Evolutionary conservation across 1,139 yeast genomes (phyloP).

Genomic region (Fermentozyma sake): DNA sequence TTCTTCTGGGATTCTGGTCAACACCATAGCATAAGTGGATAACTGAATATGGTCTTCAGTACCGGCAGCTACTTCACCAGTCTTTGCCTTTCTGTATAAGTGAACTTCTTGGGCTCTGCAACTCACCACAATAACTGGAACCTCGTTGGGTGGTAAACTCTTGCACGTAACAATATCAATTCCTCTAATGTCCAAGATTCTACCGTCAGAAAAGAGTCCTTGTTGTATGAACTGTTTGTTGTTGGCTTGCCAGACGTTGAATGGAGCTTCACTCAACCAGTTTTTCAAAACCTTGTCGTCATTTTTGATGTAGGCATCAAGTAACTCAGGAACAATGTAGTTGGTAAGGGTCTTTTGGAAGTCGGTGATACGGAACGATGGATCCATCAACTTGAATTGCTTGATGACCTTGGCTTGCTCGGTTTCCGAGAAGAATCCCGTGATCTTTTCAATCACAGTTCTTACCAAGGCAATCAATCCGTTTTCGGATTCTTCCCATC

Average conservation of each 20-base stretch:
- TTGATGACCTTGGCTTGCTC: slow-evolving; percentile 90
- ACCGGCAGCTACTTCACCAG: slow-evolving; percentile 96
- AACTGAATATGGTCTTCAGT: slow-evolving; percentile 89
- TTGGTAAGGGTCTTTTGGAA: slow-evolving; percentile 85
- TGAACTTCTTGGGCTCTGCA: slow-evolving; percentile 97
- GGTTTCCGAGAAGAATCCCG: slow-evolving; percentile 91
- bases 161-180: slow-evolving; percentile 90
- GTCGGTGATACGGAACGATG: slow-evolving; percentile 73
- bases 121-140: slow-evolving; percentile 89
- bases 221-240: slow-evolving; percentile 91
- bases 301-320: slow-evolving; percentile 94
- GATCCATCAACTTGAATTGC: slow-evolving; percentile 86
- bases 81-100: slow-evolving; percentile 80
- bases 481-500: slow-evolving; percentile 93
- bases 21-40: slow-evolving; percentile 93
- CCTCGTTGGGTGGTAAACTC: slow-evolving; percentile 84
- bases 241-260: slow-evolving; percentile 89
- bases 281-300: slow-evolving; percentile 76
- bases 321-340: slow-evolving; percentile 88
- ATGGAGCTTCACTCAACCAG: slow-evolving; percentile 98
- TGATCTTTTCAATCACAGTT: slow-evolving; percentile 73
- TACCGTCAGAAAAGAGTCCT: slow-evolving; percentile 88
- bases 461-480: slow-evolving; percentile 81
- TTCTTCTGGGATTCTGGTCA: slow-evolving; percentile 90
- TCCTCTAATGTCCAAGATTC: slow-evolving; percentile 90